A percentile compares a stretch with the other conserved stretches of the same genome.
Conservation (phyloP, 2,329 filamentous ascomycete genomes). For the Zelopaecilomyces penicillatus region DNA sequence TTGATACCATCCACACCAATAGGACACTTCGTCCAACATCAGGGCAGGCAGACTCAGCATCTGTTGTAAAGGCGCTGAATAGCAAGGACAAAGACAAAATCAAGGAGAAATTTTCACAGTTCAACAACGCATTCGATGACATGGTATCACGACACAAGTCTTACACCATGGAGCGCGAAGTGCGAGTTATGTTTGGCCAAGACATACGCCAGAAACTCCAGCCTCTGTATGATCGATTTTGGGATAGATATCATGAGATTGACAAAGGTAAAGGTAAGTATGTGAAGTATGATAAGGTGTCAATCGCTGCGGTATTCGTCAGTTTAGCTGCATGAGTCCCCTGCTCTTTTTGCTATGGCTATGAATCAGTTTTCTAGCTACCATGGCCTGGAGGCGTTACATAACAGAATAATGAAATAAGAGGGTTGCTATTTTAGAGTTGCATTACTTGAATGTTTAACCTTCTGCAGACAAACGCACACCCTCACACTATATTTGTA, state of each 20-base stretch:
- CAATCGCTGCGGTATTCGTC: slow-evolving; percentile 59
- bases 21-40: slow-evolving; percentile 64
- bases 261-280: slow-evolving; percentile 98
- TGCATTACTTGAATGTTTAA: no score
- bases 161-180: slow-evolving; percentile 85
- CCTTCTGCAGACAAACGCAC: no score
- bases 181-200: slow-evolving; percentile 67
- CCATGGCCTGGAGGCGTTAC: no score
- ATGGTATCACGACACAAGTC: slow-evolving; percentile 74
- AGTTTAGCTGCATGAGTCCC: slow-evolving; percentile 32
- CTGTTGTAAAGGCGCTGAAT: slow-evolving; percentile 72
- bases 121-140: slow-evolving; percentile 87
- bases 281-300: slow-evolving; percentile 89
- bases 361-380: no score
- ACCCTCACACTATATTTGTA: no score
- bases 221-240: slow-evolving; percentile 89
- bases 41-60: slow-evolving; percentile 68
- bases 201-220: slow-evolving; percentile 90
- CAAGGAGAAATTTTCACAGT: slow-evolving; percentile 89
- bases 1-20: slow-evolving; percentile 89
- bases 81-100: slow-evolving; percentile 94
- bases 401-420: no score
- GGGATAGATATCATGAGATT: slow-evolving; percentile 94
- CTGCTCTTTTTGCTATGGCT: not conserved
- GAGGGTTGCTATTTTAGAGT: no score